A percentile compares a stretch with the other conserved stretches of the same genome.
phyloP scores from a whole-genome alignment of 345 rosid genomes.

The Atalantia buxifolia region DNA sequence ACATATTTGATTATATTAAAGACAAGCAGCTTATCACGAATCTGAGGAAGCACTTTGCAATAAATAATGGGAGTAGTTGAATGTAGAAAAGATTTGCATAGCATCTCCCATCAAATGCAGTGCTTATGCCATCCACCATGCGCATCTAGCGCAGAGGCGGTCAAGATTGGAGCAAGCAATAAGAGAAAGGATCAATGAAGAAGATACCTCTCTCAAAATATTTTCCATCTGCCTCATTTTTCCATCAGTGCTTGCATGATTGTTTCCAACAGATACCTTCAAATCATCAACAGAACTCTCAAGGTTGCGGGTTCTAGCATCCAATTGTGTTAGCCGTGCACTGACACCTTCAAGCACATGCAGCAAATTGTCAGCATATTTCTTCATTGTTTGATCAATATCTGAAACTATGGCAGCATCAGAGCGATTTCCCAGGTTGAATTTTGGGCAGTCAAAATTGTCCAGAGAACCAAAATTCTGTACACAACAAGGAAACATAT shows the following conservation, averaged over 20 bases:
- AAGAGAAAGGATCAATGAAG: background rate
- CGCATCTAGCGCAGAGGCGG: background rate
- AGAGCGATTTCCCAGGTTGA: conserved; percentile 33
- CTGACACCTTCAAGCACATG: conserved; percentile 70
- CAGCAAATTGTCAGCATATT: conserved; percentile 61
- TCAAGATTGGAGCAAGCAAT: background rate
- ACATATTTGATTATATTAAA: background rate
- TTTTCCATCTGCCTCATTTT: conserved; percentile 83
- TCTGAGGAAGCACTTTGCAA: background rate
- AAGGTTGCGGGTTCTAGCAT: conserved; percentile 60
- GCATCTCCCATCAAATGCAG: background rate
- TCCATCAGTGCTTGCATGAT: conserved; percentile 76
- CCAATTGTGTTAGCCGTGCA: conserved; percentile 78
- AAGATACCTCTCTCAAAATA: conserved; percentile 72
- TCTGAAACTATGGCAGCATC: conserved; percentile 46
- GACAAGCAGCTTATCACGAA: background rate
- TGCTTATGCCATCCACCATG: background rate
- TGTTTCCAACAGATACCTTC: conserved; percentile 71
- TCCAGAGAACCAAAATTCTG: conserved; percentile 74
- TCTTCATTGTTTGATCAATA: conserved; percentile 73
- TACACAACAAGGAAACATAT: background rate
- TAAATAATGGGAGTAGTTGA: background rate
- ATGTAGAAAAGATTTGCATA: background rate
- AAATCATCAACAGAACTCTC: conserved; percentile 82
- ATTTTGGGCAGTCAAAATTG: conserved; percentile 45